phyloP scores from a whole-genome alignment of 768 basidiomycete genomes.

The Psilocybe sp. region DNA sequence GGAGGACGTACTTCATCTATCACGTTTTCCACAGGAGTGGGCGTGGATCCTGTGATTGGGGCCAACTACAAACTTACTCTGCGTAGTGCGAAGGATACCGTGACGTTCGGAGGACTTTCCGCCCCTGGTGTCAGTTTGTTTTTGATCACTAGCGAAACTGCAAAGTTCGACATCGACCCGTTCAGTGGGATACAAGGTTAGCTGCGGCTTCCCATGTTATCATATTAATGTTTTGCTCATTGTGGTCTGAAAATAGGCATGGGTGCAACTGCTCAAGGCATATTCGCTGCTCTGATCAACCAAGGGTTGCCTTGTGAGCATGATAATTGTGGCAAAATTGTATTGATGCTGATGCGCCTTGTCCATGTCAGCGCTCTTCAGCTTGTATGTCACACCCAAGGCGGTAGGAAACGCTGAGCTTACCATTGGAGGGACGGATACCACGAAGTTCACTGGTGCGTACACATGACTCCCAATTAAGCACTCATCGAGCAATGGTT shows the following conservation, averaged over 20 bases:
- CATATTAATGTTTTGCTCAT: not conserved
- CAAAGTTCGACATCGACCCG: conserved; percentile 49
- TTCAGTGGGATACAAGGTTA: conserved; percentile 56
- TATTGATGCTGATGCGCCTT: not conserved
- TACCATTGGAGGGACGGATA: conserved; percentile 52
- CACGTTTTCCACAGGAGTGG: conserved; percentile 53
- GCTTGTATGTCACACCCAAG: conserved; percentile 46
- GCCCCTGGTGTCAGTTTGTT: conserved; percentile 38
- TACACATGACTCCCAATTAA: conserved; percentile 6
- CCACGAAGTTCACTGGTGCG: conserved; percentile 46
- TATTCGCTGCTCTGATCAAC: conserved; percentile 43
- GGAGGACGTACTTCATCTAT: conserved; percentile 38
- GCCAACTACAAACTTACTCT: conserved; percentile 45
- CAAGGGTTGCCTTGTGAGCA: conserved; percentile 49
- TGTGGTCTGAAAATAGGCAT: conserved; percentile 33
- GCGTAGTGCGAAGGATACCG: conserved; percentile 44
- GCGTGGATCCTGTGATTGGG: conserved; percentile 51
- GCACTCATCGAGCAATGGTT: conserved; percentile 1
- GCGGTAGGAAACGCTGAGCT: conserved; percentile 48
- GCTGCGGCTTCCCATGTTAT: conserved; percentile 1
- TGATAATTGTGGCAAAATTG: not conserved
- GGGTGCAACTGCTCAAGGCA: conserved; percentile 46
- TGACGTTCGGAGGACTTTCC: conserved; percentile 43
- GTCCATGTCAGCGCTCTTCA: conserved; percentile 40
- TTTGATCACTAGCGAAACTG: conserved; percentile 53